Base-by-base conservation (phyloP, 2,329 filamentous ascomycete species). In the Nannizziopsis barbatae region DNA sequence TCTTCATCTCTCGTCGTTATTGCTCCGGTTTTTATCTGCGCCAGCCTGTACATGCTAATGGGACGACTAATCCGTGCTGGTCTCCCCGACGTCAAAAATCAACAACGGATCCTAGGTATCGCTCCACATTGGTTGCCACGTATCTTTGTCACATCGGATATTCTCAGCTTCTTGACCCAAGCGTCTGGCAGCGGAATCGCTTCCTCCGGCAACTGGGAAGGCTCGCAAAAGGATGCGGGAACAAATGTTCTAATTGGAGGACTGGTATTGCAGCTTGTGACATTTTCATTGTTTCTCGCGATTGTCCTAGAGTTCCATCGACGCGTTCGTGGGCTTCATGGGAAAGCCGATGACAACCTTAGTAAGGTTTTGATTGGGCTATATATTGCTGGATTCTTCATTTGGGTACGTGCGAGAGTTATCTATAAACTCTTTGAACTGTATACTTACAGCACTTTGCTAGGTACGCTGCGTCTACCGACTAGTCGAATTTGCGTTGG, bases 381-480 rank as follows among this genome's bases (percentile, higher is more conserved):
- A 2, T 72, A 68, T 50, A 58, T 71, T 14, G 70, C 71, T 2
- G 68, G 68, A n/a, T 52, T 57, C 5, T 59, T 71, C 50, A 72
- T 75, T 38, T 61, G 72, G 61, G 71, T 74, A 57, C 51, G 69
- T 62, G 27, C n/a, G 30, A 36, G 20, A 11, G 18, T 12, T n/a
- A 36, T 8, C 3, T 14, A 18, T 43, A 8, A n/a, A 8, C 18
- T 5, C 7, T 12, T 40, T 45, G 14, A 40, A 18, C 37, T 37
- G 12, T 12, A 11, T 11, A 17, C 31, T 45, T 5, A 45, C 30
- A 14, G 35, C 32, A 10, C 54, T 59, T 32, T 60, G 60, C 36
- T 59, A 75, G 62, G 52, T 74, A 2, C 72, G 74, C 11, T 75
- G 70, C n/a, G 64, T 75, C 22, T 77, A 73, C 51, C 69, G 74